Base-by-base conservation (phyloP, 208 protist genomes). In the Trichomonas gallinae region DNA sequence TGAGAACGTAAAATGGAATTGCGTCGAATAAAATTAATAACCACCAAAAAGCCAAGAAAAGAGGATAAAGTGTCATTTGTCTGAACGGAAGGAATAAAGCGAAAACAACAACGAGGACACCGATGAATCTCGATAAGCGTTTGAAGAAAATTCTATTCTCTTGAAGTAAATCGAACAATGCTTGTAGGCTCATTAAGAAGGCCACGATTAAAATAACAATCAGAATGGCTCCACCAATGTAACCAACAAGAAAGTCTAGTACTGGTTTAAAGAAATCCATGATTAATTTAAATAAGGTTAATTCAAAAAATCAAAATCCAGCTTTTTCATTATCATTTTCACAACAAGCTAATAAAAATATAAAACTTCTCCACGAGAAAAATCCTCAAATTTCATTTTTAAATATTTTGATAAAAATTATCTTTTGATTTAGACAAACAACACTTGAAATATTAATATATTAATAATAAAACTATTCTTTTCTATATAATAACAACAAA, bases 71-170 rank as follows among this genome's bases (percentile, higher is more conserved):
- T 51, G 87, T 38, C 17, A 51, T 48, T 8, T 58, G 3, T 8
- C 87, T 8, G 10, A 93, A 51, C 46, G 87, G 87, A 15, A 93
- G 44, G 2, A 51, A 34, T n/a, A 93, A 93, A 38, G 40, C 87
- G 40, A 93, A 51, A 6, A 93, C n/a, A 36, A 9, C 23, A 93
- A 93, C 26, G n/a, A 93, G 3, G 26, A 93, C n/a, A 2, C 87
- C 87, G 51, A 93, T 31, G 17, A 51, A 48, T 34, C 44, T 23
- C 2, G 40, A 93, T 15, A 93, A 38, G 10, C 44, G 40, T 38
- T 93, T 34, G 44, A 93, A 93, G 44, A 93, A 93, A 26, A 93
- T 93, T 38, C 87, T 23, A 31, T 93, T 93, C 51, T 93, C 87
- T 17, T 48, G 31, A 36, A 44, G 46, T 6, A 93, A 26, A 34